Conservation (phyloP, 2,329 filamentous ascomycete genomes). For the Diplodia seriata region DNA sequence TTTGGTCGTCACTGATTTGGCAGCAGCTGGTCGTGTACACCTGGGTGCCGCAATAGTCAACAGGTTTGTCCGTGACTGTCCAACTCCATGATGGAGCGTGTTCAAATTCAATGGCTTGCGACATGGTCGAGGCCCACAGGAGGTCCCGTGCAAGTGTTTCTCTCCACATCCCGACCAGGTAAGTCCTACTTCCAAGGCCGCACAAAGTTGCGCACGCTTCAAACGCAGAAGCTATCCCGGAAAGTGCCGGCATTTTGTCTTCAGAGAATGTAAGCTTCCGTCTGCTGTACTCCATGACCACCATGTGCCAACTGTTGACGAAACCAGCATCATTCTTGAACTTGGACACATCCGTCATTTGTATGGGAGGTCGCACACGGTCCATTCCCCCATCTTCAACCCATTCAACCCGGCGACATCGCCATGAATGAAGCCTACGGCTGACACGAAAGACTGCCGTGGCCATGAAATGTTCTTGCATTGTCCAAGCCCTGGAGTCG, state of each 20-base stretch:
- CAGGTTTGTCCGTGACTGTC: background rate
- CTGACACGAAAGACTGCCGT: background rate
- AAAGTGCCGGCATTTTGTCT: background rate
- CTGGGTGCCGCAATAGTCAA: background rate
- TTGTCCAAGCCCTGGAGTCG: background rate
- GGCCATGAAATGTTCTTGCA: background rate
- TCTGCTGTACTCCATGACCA: background rate
- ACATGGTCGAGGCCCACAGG: background rate
- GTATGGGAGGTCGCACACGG: background rate
- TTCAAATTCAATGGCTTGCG: background rate
- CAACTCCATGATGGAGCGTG: background rate
- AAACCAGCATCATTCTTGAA: background rate
- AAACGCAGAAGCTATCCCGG: background rate
- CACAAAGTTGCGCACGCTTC: background rate
- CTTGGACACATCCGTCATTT: background rate
- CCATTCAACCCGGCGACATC: background rate
- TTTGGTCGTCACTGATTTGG: background rate
- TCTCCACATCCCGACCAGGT: background rate
- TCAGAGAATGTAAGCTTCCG: background rate
- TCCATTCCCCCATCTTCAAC: background rate
- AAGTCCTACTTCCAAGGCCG: background rate
- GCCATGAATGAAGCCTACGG: background rate
- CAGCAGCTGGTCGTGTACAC: background rate
- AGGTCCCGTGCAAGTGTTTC: background rate
- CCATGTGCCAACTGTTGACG: background rate